Evolutionary conservation across 2,329 filamentous ascomycete species (phyloP).

Genomic region (Cercospora zeae-maydis): DNA sequence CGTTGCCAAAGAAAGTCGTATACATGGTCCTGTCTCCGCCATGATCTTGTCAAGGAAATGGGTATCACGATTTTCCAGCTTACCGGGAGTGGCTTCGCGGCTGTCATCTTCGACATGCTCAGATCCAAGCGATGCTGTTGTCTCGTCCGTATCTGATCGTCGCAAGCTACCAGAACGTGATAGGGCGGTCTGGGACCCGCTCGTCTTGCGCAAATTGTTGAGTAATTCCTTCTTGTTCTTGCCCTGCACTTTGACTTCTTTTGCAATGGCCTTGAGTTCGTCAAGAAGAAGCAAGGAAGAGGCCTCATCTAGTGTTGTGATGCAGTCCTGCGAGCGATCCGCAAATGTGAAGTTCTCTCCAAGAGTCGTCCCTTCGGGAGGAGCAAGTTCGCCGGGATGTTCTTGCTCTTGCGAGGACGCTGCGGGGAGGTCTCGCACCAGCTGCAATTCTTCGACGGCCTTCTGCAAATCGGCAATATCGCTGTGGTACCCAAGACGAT

Average conservation of each 20-base stretch:
- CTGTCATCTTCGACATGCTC: constrained; percentile 29
- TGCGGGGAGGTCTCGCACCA: constrained; percentile 53
- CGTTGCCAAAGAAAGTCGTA: constrained; percentile 69
- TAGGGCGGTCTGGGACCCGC: constrained; percentile 72
- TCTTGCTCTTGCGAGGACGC: constrained; percentile 37
- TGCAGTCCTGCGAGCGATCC: constrained; percentile 68
- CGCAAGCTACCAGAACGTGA: constrained; percentile 61
- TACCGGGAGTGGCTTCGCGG: constrained; percentile 41
- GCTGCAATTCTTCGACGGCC: constrained; percentile 65
- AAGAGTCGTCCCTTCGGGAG: constrained; percentile 49
- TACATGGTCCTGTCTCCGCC: constrained; percentile 73
- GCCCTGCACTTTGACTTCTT: constrained; percentile 79
- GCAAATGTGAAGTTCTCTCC: constrained; percentile 69
- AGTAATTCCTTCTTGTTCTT: constrained; percentile 83
- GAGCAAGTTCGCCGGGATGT: constrained; percentile 50
- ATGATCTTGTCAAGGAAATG: constrained; percentile 77
- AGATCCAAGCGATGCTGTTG: constrained; percentile 47
- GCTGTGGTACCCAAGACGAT: constrained; percentile 71
- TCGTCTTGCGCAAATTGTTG: constrained; percentile 68
- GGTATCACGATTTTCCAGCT: constrained; percentile 60
- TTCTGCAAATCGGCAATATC: constrained; percentile 72
- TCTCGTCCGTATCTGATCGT: constrained; percentile 60
- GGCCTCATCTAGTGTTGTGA: constrained; percentile 77
- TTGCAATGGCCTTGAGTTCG: constrained; percentile 79
- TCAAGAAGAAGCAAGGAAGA: constrained; percentile 78